phyloP scores from a whole-genome alignment of 169 alveolate genomes.

The Plasmodium blacklocki region DNA sequence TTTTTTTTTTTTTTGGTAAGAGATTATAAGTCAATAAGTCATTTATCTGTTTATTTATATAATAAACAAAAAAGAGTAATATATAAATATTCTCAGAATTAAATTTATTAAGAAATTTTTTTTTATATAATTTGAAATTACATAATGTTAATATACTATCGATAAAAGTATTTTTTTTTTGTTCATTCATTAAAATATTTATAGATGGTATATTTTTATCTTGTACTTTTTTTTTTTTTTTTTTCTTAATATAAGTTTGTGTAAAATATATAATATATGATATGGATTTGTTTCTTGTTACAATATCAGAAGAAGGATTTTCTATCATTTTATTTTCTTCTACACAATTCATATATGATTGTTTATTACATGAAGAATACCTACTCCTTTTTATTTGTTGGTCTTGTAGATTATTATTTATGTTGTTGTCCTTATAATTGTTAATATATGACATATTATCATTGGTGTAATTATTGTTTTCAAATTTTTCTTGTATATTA shows the following conservation, averaged over 20 bases:
- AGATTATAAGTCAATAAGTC: neutral
- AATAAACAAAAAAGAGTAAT: constrained; percentile 53
- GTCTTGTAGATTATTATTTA: neutral
- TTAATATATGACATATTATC: neutral
- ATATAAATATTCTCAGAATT: constrained; percentile 62
- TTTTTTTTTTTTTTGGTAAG: neutral
- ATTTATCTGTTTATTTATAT: constrained; percentile 29
- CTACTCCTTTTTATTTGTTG: no score
- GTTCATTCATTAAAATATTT: neutral
- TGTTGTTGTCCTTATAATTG: neutral
- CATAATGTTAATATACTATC: constrained; percentile 30
- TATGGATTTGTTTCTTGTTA: constrained; percentile 3
- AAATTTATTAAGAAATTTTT: constrained; percentile 68
- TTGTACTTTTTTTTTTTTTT: constrained; percentile 12
- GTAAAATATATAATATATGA: constrained; percentile 19
- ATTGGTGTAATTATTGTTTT: neutral
- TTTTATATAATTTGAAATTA: constrained; percentile 55
- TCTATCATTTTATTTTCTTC: neutral
- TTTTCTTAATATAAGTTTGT: constrained; percentile 36
- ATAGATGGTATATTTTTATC: neutral
- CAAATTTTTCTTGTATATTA: neutral
- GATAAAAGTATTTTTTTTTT: neutral
- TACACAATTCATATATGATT: no score
- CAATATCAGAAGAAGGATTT: neutral
- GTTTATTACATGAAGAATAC: no score